phyloP scores from a whole-genome alignment of 306 rosid species.

The Albizia julibrissin region DNA sequence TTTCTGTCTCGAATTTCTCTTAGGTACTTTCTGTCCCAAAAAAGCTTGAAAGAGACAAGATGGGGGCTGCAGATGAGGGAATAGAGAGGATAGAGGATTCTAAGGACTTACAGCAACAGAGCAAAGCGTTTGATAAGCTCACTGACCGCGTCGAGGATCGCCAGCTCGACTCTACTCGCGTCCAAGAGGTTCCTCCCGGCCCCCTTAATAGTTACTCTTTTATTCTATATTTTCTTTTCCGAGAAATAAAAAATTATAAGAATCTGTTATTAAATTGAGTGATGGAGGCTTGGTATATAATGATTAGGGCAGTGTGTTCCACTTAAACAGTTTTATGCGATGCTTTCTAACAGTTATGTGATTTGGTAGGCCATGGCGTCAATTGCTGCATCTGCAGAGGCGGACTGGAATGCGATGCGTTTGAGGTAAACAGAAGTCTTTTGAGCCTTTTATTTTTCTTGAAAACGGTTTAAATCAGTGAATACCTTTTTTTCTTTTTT shows the following conservation, averaged over 20 bases:
- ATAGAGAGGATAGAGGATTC: conserved; percentile 70
- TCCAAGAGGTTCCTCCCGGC: conserved; percentile 60
- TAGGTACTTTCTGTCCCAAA: not conserved
- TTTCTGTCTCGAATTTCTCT: not conserved
- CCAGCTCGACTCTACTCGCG: conserved; percentile 95
- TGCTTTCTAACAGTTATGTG: not conserved
- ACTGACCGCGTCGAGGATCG: conserved; percentile 99
- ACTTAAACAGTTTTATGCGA: not conserved
- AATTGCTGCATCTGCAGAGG: conserved; percentile 84
- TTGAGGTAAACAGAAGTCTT: conserved; percentile 47
- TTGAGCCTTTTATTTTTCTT: not conserved
- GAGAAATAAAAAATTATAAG: not conserved
- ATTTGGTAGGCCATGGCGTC: conserved; percentile 87
- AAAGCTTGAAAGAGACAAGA: conserved; percentile 21
- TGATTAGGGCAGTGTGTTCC: not conserved
- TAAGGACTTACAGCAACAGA: conserved; percentile 90
- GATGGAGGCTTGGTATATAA: not conserved
- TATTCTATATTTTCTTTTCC: not conserved
- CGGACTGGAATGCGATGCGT: conserved; percentile 75
- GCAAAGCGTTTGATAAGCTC: conserved; percentile 94
- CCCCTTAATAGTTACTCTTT: not conserved
- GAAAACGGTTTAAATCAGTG: not conserved
- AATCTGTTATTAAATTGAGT: not conserved
- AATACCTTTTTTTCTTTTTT: not conserved
- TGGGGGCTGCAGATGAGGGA: conserved; percentile 88